phyloP scores from a whole-genome alignment of 441 rosid species.

The Flueggea neowawraea region DNA sequence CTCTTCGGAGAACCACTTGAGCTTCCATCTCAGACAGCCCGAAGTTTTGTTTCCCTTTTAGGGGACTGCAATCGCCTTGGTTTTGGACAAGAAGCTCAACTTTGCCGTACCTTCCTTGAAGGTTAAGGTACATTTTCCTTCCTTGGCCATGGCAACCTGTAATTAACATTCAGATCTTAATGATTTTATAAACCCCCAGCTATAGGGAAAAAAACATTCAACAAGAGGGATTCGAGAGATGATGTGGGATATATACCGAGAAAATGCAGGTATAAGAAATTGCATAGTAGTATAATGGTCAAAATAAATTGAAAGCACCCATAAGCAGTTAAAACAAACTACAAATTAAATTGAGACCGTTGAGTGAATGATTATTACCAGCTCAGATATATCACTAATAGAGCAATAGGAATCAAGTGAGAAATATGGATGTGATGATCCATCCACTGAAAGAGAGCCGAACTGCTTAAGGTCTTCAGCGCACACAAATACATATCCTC shows the following conservation, averaged over 20 bases:
- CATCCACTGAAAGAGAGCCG: constrained; percentile 36
- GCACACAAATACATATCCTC: constrained; percentile 62
- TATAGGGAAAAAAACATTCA: background rate
- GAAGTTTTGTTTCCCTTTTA: constrained; percentile 13
- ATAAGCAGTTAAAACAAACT: background rate
- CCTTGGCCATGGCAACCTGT: constrained; percentile 54
- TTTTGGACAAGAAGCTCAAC: constrained; percentile 16
- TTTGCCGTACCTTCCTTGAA: constrained; percentile 26
- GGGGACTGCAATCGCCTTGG: constrained; percentile 13
- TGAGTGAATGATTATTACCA: constrained; percentile 41
- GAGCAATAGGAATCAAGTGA: constrained; percentile 58
- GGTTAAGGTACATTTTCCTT: constrained; percentile 25
- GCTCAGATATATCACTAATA: constrained; percentile 37
- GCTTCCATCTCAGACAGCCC: constrained; percentile 45
- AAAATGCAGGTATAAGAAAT: background rate
- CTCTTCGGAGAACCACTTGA: constrained; percentile 64
- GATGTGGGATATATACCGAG: background rate
- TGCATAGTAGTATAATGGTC: background rate
- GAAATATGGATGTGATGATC: constrained; percentile 54
- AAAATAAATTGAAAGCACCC: background rate
- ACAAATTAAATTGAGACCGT: background rate
- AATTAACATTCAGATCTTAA: constrained; percentile 10
- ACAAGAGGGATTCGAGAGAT: background rate
- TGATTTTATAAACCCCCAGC: background rate
- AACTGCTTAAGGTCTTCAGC: constrained; percentile 70